Evolutionary conservation across 805 yeast genomes (phyloP).

Genomic region (Millerago galiae): DNA sequence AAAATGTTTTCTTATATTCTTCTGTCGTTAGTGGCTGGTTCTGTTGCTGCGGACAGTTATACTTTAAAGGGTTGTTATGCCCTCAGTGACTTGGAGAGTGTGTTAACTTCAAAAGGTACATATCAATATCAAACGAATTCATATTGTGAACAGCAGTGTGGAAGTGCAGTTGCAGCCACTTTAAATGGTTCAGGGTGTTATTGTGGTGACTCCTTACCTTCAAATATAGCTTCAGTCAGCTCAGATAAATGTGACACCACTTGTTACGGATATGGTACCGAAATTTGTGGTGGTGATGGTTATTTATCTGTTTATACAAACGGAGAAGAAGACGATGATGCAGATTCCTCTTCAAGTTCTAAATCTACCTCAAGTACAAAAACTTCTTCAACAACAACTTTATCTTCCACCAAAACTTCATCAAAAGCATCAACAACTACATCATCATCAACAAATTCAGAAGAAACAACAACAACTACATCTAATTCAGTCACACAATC

Average conservation of each 20-base stretch:
- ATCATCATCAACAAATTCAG: constrained; percentile 5
- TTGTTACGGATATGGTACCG: constrained; percentile 60
- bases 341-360: not conserved
- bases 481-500: constrained; percentile 12
- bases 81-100: constrained; percentile 18
- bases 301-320: constrained; percentile 39
- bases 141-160: constrained; percentile 49
- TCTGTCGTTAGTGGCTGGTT: not conserved
- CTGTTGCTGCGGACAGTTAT: not conserved
- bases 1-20: not conserved
- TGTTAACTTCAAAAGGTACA: constrained; percentile 34
- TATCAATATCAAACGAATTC: constrained; percentile 55
- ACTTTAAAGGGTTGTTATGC: constrained; percentile 31
- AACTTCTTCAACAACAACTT: not conserved
- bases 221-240: constrained; percentile 22
- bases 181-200: constrained; percentile 52
- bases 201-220: constrained; percentile 51
- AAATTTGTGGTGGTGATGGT: constrained; percentile 57
- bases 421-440: constrained; percentile 11
- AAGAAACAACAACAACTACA: constrained; percentile 7
- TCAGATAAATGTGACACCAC: constrained; percentile 32
- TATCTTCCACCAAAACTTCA: constrained; percentile 3
- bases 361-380: not conserved
- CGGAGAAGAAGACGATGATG: constrained; percentile 22
- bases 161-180: constrained; percentile 44